Evolutionary conservation across 169 alveolate genomes (phyloP).

Genomic region (Nephromyces sp.): DNA sequence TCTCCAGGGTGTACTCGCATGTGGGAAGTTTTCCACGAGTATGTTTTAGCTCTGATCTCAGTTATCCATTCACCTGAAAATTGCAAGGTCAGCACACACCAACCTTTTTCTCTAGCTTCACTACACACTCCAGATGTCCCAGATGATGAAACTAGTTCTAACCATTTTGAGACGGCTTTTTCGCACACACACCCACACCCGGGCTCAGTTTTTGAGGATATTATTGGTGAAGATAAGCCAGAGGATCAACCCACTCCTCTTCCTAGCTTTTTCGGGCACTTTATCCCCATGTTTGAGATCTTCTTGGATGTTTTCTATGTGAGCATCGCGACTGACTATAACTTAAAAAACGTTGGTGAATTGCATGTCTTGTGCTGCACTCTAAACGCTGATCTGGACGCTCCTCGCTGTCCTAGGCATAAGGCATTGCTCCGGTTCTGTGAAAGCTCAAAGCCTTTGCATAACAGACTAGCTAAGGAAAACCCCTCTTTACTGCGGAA

Average conservation of each 20-base stretch:
- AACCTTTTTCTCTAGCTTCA: background rate
- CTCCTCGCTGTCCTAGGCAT: background rate
- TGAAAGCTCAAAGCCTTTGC: background rate
- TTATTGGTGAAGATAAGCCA: background rate
- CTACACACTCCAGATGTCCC: background rate
- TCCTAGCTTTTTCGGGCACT: constrained; percentile 13
- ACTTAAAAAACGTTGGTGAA: background rate
- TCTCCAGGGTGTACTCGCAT: background rate
- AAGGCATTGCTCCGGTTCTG: constrained; percentile 3
- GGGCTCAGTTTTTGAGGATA: too few species aligned
- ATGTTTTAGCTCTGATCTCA: background rate
- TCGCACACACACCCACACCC: background rate
- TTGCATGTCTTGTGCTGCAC: background rate
- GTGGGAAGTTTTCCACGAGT: background rate
- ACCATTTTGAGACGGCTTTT: background rate
- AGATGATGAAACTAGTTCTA: background rate
- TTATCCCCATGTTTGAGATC: constrained; percentile 29
- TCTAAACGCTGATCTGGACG: background rate
- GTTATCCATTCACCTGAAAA: background rate
- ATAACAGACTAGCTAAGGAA: constrained; percentile 60
- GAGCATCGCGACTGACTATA: constrained; percentile 13
- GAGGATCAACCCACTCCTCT: background rate
- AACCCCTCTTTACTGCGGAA: constrained; percentile 63
- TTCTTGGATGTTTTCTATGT: constrained; percentile 10
- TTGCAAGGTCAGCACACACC: background rate